Base-by-base conservation (phyloP, 768 basidiomycete species). In the Leccinum incarnatum region DNA sequence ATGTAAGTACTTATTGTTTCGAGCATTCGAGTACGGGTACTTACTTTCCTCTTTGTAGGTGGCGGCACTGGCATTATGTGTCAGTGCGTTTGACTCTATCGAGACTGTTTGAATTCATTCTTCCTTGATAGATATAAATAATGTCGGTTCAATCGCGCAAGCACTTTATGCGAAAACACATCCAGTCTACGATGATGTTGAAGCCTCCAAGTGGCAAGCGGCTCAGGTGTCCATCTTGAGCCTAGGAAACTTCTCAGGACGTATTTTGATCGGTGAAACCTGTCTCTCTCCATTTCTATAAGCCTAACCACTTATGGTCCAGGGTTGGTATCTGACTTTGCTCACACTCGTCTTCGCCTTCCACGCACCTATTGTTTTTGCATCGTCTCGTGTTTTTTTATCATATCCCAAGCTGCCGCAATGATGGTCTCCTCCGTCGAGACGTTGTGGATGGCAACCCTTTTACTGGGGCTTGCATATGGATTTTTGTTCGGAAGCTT, bases 191-290 rank as follows among this genome's bases (percentile, higher is more conserved):
- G 85, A 93, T 64, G 83, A 84, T 19, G 68, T 81, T 0, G 81
- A 82, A 61, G 86, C 90, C 0, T 79, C 86, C 1, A 79, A 82
- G 54, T 89, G 86, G 83, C 95, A 97, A 76, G 85, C 91, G 0
- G 77, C 83, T 4, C 93, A 97, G 66, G 95, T 97, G 1, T 92
- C 93, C 0, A 78, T 83, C 5, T 80, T 95, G 62, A 93, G 90
- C 65, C 56, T 95, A 25, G 87, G 85, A 74, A 97, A 93, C 69
- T 96, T 87, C 57, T 64, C 79, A 2, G 93, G 93, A 1, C 84
- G 95, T 40, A 81, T 95, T 49, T 58, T 85, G 25, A 86, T 93
- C 19, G 93, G 91, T 91, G 48, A 56, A 10, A 10, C 29, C 46
- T 34, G 12, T 40, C 2, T 8, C 12, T 10, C 6, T 23, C 15